Base-by-base conservation (phyloP, 352 stramenopile species). In the Phytophthora kernoviae region DNA sequence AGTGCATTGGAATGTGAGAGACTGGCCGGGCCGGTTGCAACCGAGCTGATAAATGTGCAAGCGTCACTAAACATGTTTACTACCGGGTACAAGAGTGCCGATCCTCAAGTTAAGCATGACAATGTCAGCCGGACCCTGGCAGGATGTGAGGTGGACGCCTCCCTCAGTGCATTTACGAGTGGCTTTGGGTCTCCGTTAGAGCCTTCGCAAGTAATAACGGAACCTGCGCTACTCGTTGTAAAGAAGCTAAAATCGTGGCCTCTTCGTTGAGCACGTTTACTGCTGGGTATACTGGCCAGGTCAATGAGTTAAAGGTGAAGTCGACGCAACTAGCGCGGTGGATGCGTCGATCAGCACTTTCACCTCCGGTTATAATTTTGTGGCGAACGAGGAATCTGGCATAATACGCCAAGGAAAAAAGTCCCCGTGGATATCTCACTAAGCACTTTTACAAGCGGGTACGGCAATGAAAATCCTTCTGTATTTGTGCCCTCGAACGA, bases 201-300 rank as follows among this genome's bases (percentile, higher is more conserved):
- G 12, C 6, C 24, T 44, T 33, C 26, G 43, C 41, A 44, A 41
- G 21, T 24, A 52, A 22, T 18, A 17, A 46, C 11, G 40, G 52
- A 43, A 6, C 4, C 42, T 20, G 15, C 32, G n/a, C 3, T 9
- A 2, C 14, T 21, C 4, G 8, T 10, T 17, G 8, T 17, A 43
- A 43, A 43, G 15, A 21, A 43, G 39, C 44, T 21, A 44, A 52
- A 30, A 24, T 45, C 9, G 56, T 79, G 8, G 58, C 75, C 17
- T 51, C 57, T 15, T 85, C 76, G 1, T 44, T 85, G 2, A 85
- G 76, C 10, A 46, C 58, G 1, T 84, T 85, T 32, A 79, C 62
- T 21, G 59, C 36, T 8, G 73, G 67, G 0, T 78, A 74, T 27
- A 7, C 42, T 9, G 34, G 33, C 7, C 18, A 10, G 22, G 42